phyloP scores from a whole-genome alignment of 176 grass and related monocot species.

The Typha latifolia region DNA sequence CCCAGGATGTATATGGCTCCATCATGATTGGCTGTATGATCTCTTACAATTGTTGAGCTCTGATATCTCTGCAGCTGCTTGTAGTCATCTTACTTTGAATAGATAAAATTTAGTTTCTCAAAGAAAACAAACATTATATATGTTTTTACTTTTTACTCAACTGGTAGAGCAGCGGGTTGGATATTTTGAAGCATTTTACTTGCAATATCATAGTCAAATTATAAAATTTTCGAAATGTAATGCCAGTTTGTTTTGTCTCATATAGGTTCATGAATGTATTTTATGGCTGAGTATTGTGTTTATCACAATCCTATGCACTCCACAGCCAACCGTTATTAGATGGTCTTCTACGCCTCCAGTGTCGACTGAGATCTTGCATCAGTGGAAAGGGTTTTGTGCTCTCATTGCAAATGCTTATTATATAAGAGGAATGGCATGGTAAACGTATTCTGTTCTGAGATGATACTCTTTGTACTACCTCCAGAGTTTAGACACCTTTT shows the following conservation, averaged over 20 bases:
- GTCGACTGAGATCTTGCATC: slow-evolving; percentile 64
- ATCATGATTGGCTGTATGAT: too few species aligned
- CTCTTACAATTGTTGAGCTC: too few species aligned
- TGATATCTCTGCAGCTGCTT: too few species aligned
- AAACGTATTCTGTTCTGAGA: slow-evolving; percentile 2
- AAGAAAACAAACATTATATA: too few species aligned
- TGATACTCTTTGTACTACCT: background rate
- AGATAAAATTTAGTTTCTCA: too few species aligned
- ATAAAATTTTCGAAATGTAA: background rate
- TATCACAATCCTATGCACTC: slow-evolving; percentile 93
- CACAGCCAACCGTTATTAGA: slow-evolving; percentile 75
- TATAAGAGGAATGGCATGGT: slow-evolving; percentile 97
- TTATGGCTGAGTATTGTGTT: slow-evolving; percentile 93
- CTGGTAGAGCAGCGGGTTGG: too few species aligned
- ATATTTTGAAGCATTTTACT: too few species aligned
- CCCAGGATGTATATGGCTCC: too few species aligned
- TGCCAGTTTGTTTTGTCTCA: background rate
- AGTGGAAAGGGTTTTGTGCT: slow-evolving; percentile 97
- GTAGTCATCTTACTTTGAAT: too few species aligned
- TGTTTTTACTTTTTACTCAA: too few species aligned
- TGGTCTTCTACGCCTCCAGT: slow-evolving; percentile 79
- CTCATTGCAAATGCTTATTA: slow-evolving; percentile 93
- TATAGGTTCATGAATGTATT: slow-evolving; percentile 68
- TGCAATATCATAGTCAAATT: background rate
- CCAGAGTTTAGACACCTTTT: too few species aligned